phyloP scores from a whole-genome alignment of 2,329 filamentous ascomycete species.

The Corynespora cassiicola region DNA sequence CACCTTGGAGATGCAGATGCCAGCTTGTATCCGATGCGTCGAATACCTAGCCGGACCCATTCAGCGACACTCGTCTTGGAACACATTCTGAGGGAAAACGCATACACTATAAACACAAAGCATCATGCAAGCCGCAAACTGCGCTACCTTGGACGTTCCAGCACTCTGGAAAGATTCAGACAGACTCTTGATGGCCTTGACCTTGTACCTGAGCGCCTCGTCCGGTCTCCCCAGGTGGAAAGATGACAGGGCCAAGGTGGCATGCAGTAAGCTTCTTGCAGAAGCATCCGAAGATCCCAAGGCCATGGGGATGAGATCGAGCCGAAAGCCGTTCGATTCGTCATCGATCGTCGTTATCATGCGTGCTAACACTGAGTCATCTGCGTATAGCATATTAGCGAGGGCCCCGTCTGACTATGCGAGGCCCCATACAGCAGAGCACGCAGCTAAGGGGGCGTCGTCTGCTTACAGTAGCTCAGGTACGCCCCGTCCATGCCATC shows the following conservation, averaged over 20 bases:
- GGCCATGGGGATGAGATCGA: conserved; percentile 56
- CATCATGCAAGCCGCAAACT: conserved; percentile 59
- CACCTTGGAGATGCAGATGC: conserved; percentile 54
- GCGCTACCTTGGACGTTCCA: conserved; percentile 42
- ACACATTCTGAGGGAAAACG: no score
- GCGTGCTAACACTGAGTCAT: conserved; percentile 47
- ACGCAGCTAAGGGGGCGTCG: no score
- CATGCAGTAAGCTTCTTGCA: conserved; percentile 50
- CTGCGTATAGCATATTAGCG: no score
- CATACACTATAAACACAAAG: conserved; percentile 58
- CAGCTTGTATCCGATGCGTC: conserved; percentile 57
- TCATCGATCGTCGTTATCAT: conserved; percentile 58
- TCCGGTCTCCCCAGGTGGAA: conserved; percentile 50
- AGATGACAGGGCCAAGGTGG: conserved; percentile 54
- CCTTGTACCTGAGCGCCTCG: conserved; percentile 52
- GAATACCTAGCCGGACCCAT: no score
- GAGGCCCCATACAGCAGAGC: no score
- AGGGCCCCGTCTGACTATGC: no score
- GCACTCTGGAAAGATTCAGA: conserved; percentile 46
- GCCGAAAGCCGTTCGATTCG: conserved; percentile 54
- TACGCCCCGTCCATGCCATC: no score
- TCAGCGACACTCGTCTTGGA: no score
- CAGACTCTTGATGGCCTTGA: conserved; percentile 49
- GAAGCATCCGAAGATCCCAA: conserved; percentile 42
- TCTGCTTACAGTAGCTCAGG: no score